Conservation (phyloP, 352 stramenopile species). For the Phytopythium vexans region DNA sequence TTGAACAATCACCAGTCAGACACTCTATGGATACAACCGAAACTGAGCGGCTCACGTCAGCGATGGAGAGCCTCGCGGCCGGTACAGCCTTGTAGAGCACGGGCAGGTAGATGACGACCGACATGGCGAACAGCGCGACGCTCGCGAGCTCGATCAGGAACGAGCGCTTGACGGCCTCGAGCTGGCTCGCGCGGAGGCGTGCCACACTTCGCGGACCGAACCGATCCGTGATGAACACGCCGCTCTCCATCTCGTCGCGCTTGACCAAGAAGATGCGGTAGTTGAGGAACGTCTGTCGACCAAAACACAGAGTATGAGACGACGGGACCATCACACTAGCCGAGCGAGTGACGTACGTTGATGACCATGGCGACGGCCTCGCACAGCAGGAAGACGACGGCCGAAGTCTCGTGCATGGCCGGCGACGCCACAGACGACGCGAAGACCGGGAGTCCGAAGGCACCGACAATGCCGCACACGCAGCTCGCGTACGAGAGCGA, state of each 20-base stretch:
- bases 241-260: constrained; percentile 48
- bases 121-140: constrained; percentile 42
- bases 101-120: constrained; percentile 50
- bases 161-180: constrained; percentile 40
- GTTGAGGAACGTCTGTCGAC: constrained; percentile 51
- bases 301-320: constrained; percentile 2
- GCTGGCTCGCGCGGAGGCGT: constrained; percentile 34
- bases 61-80: constrained; percentile 32
- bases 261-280: constrained; percentile 54
- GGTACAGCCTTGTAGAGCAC: constrained; percentile 38
- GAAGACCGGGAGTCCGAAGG: constrained; percentile 40
- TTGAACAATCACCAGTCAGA: constrained; percentile 6
- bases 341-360: constrained; percentile 32
- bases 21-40: background rate
- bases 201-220: constrained; percentile 44
- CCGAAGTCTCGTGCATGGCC: constrained; percentile 33
- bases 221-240: constrained; percentile 55
- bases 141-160: constrained; percentile 52
- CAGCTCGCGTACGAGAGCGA: constrained; percentile 39
- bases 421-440: constrained; percentile 32
- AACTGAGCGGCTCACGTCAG: constrained; percentile 13
- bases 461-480: constrained; percentile 31
- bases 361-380: constrained; percentile 52
- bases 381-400: constrained; percentile 42
- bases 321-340: background rate